Base-by-base conservation (phyloP, 2,329 filamentous ascomycete species). In the Colletotrichum sp. region DNA sequence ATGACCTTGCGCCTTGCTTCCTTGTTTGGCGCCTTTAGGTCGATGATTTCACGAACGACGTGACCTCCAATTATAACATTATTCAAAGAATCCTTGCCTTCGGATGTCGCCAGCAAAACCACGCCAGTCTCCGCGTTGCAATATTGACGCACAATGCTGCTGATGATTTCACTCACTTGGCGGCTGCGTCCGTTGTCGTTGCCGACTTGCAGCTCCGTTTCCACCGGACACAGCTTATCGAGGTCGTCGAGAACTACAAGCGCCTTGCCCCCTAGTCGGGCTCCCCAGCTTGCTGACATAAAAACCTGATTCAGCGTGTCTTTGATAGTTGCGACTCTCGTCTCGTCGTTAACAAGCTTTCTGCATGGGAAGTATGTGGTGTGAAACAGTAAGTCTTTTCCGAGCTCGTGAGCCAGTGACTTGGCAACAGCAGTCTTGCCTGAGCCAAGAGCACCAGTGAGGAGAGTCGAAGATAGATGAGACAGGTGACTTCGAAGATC, bases 171-270 rank as follows among this genome's bases (percentile, higher is more conserved):
- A 82, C 96, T 98, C 73, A 98, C 92, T 80, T 99, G 96, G 39
- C 96, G 92, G 83, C 96, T 99, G 78, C 96, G 92, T 21, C 95
- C 95, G 81, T 99, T 99, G 79, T 99, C 96, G 75, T 96, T 96
- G 77, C 95, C 95, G 6, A 98, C 95, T 84, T 98, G 95, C 14
- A 99, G 89, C 83, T 99, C 97, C 0, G 96, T 98, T 85, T 99
- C 98, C 1, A 93, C 94, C 0, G 97, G 96, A 82, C 96, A 99
- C 2, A 99, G 89, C 81, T 95, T 95, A 84, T 99, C 97, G 8
- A 99, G 86, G 81, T 99, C 97, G 81, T 99, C 97, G 3, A 99
- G 88, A 65, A 99, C 92, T 24, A 99, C 95, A 4, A 99, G 83
- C 0, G 96, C 92, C 77, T 92, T 93, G 6, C 97, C 97, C 26